Conservation (phyloP, 2,329 filamentous ascomycete genomes). For the Penicillium sp. region DNA sequence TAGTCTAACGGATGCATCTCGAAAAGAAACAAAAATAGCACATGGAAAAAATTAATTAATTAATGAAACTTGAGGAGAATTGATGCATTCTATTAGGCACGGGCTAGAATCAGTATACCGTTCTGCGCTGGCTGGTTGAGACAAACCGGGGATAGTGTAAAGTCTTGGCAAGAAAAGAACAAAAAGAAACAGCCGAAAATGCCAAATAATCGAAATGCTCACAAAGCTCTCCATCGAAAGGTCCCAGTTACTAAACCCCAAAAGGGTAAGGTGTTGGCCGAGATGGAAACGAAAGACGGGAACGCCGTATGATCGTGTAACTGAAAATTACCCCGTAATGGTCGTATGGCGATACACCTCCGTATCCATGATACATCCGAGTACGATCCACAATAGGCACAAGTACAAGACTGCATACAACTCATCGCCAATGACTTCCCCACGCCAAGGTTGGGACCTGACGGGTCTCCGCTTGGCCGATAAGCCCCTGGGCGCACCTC, state of each 20-base stretch:
- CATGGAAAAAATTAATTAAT: too few species aligned
- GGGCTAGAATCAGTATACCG: constrained; percentile 5
- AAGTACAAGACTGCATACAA: not conserved
- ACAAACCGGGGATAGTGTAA: constrained; percentile 3
- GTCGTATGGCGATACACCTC: not conserved
- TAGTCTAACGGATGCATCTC: not conserved
- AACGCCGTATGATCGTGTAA: not conserved
- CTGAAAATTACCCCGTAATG: not conserved
- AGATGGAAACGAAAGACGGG: not conserved
- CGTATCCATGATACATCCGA: not conserved
- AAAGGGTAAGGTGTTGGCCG: not conserved
- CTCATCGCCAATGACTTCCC: not conserved
- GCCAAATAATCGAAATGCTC: not conserved
- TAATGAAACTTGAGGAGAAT: not conserved
- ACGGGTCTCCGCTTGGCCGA: not conserved
- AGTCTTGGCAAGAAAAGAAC: constrained; percentile 3
- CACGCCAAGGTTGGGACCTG: constrained; percentile 10
- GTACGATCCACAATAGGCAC: not conserved
- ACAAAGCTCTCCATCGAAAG: not conserved
- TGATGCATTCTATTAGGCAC: constrained; percentile 5
- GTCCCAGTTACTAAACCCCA: not conserved
- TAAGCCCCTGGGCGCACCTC: not conserved
- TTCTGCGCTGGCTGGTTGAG: constrained; percentile 6
- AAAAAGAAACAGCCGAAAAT: not conserved
- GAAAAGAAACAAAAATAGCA: too few species aligned